Evolutionary conservation across 2,329 filamentous ascomycete species (phyloP), one percentile per base, ranked within the genome.

Genomic region (Coleophoma crateriformis): DNA sequence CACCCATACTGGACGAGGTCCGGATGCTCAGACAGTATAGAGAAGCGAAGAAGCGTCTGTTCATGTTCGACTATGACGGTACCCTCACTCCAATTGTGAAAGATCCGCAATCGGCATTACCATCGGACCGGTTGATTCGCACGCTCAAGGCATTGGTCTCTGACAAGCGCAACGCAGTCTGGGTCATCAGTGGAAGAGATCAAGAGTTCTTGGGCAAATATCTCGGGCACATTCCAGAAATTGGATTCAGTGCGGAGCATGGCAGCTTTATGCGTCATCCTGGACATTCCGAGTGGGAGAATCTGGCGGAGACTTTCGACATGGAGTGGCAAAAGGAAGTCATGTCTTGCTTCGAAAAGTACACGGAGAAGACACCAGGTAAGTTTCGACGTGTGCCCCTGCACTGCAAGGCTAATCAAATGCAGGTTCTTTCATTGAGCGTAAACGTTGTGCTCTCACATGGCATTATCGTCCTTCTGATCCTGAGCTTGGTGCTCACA

Each of bases 51-150:
- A 89, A 88, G 69, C 84, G 94, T 11, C 76, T 99, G 3, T 96
- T 97, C 74, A 92, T 99, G 88, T 96, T 97, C 65, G 94, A 99
- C 71, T 99, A 99, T 63, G 94, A 99, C 66, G 94, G 94, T 44
- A 99, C 94, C 0, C 78, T 99, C 48, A 97, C 94, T 3, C 89
- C 91, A 0, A 97, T 99, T 60, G 94, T 97, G 49, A 86, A 87
- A 59, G 90, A 97, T 62, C 94, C 94, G 2, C 85, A 87, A 57
- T 85, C 90, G 5, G 94, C 94, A 3, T 84, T 96, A 37, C 94
- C 94, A 0, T 92, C 91, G 1, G 85, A 90, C 59, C 82, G 85
- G 19, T 81, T 96, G 19, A 84, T 95, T 45, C 81, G 84, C 32
- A 91, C 87, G 1, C 76, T 99, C 51, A 89, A 87, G 66, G 78